Percentiles rank a stretch among this genome's conserved stretches.
Conservation (phyloP, 768 basidiomycete species). For the Pholiota microspora region DNA sequence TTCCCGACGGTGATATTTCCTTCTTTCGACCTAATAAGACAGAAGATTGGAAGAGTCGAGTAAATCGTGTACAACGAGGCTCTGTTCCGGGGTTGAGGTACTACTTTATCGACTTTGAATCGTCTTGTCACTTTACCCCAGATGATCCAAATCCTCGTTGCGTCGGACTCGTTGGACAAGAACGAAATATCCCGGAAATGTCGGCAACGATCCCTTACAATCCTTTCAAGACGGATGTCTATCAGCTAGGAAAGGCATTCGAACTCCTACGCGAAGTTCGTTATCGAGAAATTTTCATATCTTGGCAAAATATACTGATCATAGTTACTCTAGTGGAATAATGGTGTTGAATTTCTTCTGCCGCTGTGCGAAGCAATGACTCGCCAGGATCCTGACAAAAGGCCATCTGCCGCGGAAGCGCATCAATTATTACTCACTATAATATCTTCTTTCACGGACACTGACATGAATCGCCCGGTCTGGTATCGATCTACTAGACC, state of each 20-base stretch:
- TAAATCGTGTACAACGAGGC: constrained; percentile 10
- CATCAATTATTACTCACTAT: constrained; percentile 1
- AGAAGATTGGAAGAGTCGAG: not conserved
- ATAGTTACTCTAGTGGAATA: constrained; percentile 1
- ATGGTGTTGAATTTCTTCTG: constrained; percentile 7
- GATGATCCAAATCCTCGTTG: constrained; percentile 3
- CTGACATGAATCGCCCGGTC: constrained; percentile 4
- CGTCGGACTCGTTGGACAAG: constrained; percentile 18
- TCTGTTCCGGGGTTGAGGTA: constrained; percentile 22
- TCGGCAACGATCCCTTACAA: constrained; percentile 20
- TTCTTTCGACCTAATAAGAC: not conserved
- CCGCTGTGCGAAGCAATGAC: constrained; percentile 6
- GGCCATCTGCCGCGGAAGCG: constrained; percentile 10
- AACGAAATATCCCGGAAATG: constrained; percentile 24
- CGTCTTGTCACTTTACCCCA: constrained; percentile 6
- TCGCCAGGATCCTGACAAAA: not conserved
- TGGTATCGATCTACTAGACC: not conserved
- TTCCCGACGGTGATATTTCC: constrained; percentile 11
- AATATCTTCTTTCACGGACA: not conserved
- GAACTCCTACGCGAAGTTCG: not conserved
- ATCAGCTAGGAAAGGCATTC: constrained; percentile 22
- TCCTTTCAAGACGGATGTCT: constrained; percentile 28
- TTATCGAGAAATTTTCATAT: not conserved
- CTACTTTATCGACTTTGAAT: constrained; percentile 27
- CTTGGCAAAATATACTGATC: not conserved